A percentile compares a stretch with the other conserved stretches of the same genome.
These are phyloP conservation scores for Vitis labrusca DNA, from an alignment of 164 flowering plant species.

Conservation along the genomic window DNA sequence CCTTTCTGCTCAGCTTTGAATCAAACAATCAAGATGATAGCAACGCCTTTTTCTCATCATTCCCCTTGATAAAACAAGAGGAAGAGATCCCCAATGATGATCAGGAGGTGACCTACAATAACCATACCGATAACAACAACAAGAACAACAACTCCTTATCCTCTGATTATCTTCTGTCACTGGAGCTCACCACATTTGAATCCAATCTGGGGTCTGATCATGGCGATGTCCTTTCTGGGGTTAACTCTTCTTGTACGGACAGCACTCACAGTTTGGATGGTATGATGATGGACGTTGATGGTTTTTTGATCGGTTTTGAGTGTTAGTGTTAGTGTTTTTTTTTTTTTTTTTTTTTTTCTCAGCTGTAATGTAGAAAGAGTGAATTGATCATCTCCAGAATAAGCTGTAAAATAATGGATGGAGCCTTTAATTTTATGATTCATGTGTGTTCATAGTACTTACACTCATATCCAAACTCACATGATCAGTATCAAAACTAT, in stretches of 20 bases:
- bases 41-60: conserved; percentile 7
- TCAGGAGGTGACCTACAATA: too few relatives aligned
- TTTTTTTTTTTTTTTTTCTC: neutral
- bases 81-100: neutral
- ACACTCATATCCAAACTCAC: too few relatives aligned
- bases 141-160: conserved; percentile 8
- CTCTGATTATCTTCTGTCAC: conserved; percentile 12
- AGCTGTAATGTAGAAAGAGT: neutral
- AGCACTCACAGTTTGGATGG: conserved; percentile 12
- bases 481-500: too few relatives aligned
- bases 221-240: conserved; percentile 25
- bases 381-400: neutral
- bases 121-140: neutral
- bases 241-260: conserved; percentile 18
- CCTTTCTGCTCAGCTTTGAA: conserved; percentile 24
- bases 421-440: neutral
- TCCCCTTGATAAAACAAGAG: conserved; percentile 17
- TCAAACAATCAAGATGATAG: neutral
- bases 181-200: conserved; percentile 9
- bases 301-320: neutral
- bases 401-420: neutral
- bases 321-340: neutral
- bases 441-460: neutral
- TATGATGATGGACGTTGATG: conserved; percentile 7
- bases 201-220: conserved; percentile 16